Evolutionary conservation across 2,329 filamentous ascomycete genomes (phyloP), one percentile per base, ranked within the genome.

Genomic region (Paraphoma chrysanthemicola): DNA sequence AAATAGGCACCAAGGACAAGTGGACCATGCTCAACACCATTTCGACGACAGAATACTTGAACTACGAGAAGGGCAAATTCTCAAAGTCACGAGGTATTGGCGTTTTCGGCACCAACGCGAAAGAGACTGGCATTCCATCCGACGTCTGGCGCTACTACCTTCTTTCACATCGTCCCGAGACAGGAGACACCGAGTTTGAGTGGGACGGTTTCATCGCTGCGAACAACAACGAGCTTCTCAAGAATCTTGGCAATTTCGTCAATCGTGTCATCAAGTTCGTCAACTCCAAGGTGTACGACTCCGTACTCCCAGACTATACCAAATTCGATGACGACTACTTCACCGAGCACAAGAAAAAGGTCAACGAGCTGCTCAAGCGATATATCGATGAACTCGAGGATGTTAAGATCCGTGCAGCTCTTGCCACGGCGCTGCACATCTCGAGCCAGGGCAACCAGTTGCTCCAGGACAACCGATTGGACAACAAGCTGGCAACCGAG

Each of bases 141-240:
- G 91, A 94, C 60, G 91, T 97, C n/a, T 97, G 93, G 92, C 85
- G 93, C 64, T 97, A 94, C 79, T 97, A 95, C 80, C 86, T 97
- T 18, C 83, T 97, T 38, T 90, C 92, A 44, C 89, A 91, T 75
- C 87, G 93, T 54, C 93, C 93, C 0, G 93, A 97, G 77, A 90
- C 88, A 10, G 86, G 90, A 49, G 93, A 97, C 73, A 90, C 92
- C 0, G 91, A 97, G 72, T 97, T 97, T 75, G 90, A 94, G 74
- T 97, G 93, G 93, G 86, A 86, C 55, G 85, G 89, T 44, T 96
- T 97, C 78, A 90, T 95, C 60, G 85, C 88, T 36, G 84, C 86
- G 66, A 97, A 97, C 83, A 97, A 97, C 82, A 93, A 90, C 71
- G 91, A 95, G 73, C 85, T 97, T n/a, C 82, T 90, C 48, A 88